phyloP scores from a whole-genome alignment of 2,329 filamentous ascomycete species.

The Fusarium devonianum region DNA sequence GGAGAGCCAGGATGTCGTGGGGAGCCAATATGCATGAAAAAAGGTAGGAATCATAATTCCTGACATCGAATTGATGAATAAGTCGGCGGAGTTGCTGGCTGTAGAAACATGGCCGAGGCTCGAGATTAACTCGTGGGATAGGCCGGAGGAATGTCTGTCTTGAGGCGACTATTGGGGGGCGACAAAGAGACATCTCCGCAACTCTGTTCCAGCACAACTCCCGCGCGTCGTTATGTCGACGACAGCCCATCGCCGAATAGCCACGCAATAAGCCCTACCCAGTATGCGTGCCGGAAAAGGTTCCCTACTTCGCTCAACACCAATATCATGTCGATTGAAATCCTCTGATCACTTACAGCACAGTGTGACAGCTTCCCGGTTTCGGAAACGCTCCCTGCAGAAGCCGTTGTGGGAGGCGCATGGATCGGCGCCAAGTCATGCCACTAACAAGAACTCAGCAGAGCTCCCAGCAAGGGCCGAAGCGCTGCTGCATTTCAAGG shows the following conservation, averaged over 20 bases:
- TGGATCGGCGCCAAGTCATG: constrained; percentile 30
- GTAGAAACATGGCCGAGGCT: not conserved
- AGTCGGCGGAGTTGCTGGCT: not conserved
- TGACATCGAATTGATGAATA: too few species aligned
- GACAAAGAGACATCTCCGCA: not conserved
- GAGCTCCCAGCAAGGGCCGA: constrained; percentile 8
- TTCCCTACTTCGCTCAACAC: too few species aligned
- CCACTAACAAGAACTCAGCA: constrained; percentile 20
- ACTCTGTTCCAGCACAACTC: not conserved
- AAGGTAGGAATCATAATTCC: too few species aligned
- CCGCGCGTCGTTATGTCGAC: not conserved
- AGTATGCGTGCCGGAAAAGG: too few species aligned
- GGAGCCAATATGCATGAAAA: constrained; percentile 31
- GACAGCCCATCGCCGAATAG: not conserved
- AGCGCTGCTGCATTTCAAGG: constrained; percentile 15
- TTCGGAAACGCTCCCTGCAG: constrained; percentile 1
- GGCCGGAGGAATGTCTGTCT: not conserved
- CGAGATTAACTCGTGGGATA: not conserved
- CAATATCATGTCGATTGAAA: not conserved
- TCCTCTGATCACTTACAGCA: constrained; percentile 10
- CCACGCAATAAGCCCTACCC: not conserved
- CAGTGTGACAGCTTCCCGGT: not conserved
- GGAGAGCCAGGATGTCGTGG: constrained; percentile 7
- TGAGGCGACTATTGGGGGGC: constrained; percentile 2
- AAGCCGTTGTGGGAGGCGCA: constrained; percentile 13